Evolutionary conservation across 306 rosid genomes (phyloP).

Genomic region (Prunus campanulata): DNA sequence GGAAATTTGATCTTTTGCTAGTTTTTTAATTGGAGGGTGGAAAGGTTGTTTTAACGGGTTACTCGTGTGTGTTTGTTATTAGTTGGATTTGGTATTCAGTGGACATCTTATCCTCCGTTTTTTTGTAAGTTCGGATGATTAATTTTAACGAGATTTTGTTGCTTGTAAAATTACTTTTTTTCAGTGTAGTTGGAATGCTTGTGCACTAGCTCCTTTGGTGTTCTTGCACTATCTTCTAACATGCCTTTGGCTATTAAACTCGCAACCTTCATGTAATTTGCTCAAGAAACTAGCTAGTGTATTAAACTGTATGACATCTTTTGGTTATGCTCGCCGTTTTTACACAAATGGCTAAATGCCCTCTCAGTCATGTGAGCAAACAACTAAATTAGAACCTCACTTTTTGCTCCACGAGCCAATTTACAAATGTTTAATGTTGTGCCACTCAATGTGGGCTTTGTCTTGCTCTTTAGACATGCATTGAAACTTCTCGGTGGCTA

Average conservation of each 20-base stretch:
- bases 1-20: too few relatives aligned
- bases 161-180: not conserved
- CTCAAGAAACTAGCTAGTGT: slow-evolving; percentile 13
- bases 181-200: not conserved
- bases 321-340: slow-evolving; percentile 4
- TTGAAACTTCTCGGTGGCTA: slow-evolving; percentile 1
- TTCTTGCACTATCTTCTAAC: not conserved
- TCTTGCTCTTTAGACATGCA: slow-evolving; percentile 15
- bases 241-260: not conserved
- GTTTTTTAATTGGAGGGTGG: too few relatives aligned
- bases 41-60: too few relatives aligned
- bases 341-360: slow-evolving; percentile 23
- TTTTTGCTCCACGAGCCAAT: slow-evolving; percentile 21
- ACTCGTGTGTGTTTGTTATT: not conserved
- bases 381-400: slow-evolving; percentile 26
- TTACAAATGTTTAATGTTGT: slow-evolving; percentile 15
- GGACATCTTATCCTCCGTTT: not conserved
- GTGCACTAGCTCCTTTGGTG: not conserved
- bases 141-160: not conserved
- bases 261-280: not conserved
- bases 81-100: not conserved
- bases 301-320: slow-evolving; percentile 1
- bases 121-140: too few relatives aligned
- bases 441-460: not conserved
- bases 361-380: slow-evolving; percentile 24